Evolutionary conservation across 2,329 filamentous ascomycete genomes (phyloP), one percentile per base, ranked within the genome.

Genomic region (Xylariaceae sp.): DNA sequence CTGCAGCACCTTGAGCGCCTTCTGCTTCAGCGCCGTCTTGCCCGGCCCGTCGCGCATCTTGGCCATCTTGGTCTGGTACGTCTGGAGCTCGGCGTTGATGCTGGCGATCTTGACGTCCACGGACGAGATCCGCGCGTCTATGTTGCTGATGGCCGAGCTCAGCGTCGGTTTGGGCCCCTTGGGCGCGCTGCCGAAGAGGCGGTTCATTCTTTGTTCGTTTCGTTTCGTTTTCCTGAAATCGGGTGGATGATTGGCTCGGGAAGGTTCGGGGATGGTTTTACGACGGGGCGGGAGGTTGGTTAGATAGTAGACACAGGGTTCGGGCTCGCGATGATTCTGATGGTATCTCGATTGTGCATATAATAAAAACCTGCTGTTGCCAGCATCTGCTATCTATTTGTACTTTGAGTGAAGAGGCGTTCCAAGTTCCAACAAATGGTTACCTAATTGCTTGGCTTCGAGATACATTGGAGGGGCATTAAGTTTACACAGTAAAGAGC

Each of bases 1-100:
- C 67, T 95, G 88, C 2, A 97, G 81, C 9, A 97, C 81, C 57
- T 95, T 95, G 55, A 95, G 82, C 2, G 90, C 90, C 59, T 96
- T 96, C 58, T 94, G 83, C 61, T 92, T 94, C 55, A 98, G 80
- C 19, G 90, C 89, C 11, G 78, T 83, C 65, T 97, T 96, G 52
- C 89, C 92, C 0, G 90, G 89, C 0, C 92, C 92, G 50, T 96
- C 89, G 64, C 89, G 88, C 89, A 97, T 94, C 60, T 89, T 90
- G 54, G 79, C 65, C 21, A 97, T 81, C 58, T 90, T 89, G 50
- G 81, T 70, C 65, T 96, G 89, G 72, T 96, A 94, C 46, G 83
- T 83, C 12, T 80, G 73, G 4, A 98, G 83, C 63, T 97, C 90
- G 54, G 85, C 83, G 66, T 94, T 96, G 56, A 96, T 78, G 48